These are phyloP conservation scores for Cyclospora cayetanensis DNA, from an alignment of 169 alveolate species.

Conservation along the genomic window DNA sequence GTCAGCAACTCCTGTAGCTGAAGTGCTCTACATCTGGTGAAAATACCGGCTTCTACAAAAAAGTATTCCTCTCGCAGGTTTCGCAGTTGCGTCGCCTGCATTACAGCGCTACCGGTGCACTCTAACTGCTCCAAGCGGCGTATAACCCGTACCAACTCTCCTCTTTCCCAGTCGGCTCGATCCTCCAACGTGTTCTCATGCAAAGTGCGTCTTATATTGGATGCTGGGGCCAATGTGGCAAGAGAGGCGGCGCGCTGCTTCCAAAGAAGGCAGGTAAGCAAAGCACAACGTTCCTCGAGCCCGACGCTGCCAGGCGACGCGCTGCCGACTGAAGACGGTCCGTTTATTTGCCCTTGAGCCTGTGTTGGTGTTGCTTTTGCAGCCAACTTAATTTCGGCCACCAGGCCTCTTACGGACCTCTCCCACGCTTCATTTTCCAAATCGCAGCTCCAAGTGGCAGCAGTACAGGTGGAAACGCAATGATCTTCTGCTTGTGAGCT, in stretches of 20 bases:
- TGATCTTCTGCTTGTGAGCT: neutral
- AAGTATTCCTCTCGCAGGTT: constrained; percentile 39
- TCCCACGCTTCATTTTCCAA: constrained; percentile 30
- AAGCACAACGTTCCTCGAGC: constrained; percentile 13
- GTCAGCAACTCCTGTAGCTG: constrained; percentile 42
- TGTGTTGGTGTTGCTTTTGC: neutral
- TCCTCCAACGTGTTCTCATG: neutral
- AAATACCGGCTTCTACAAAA: constrained; percentile 27
- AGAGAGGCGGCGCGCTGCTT: constrained; percentile 30
- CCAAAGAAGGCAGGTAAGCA: neutral
- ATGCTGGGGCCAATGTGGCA: constrained; percentile 16
- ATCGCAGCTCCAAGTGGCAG: constrained; percentile 13
- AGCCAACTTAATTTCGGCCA: constrained; percentile 22
- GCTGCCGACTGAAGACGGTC: neutral
- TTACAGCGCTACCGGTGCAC: neutral
- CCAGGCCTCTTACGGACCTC: neutral
- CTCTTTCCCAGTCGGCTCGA: neutral
- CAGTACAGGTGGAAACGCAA: neutral
- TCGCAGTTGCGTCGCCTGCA: neutral
- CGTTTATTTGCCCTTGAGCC: neutral
- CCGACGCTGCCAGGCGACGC: neutral
- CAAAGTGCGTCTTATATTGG: neutral
- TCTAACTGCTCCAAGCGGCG: constrained; percentile 42
- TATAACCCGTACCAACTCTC: neutral
- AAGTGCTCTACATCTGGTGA: neutral